phyloP scores from a whole-genome alignment of 1,284 basidiomycete genomes.

The Marasmius sp. region DNA sequence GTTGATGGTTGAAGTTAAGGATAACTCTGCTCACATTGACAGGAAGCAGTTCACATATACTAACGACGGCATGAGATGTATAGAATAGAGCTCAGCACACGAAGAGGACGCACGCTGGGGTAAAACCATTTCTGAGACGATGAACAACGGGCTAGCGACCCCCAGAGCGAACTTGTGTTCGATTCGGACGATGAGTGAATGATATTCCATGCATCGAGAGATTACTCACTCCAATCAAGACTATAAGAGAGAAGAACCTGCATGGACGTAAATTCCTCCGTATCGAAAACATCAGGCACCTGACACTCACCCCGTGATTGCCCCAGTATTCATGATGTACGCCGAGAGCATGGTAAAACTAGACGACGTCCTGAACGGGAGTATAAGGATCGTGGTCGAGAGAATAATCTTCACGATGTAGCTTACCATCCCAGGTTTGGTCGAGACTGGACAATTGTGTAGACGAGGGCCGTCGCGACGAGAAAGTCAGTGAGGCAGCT shows the following conservation, averaged over 20 bases:
- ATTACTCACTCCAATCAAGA: conserved; percentile 7
- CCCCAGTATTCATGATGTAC: conserved; percentile 12
- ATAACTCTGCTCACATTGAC: conserved; percentile 6
- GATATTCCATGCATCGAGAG: not conserved
- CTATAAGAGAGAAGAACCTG: conserved; percentile 10
- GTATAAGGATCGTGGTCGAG: not conserved
- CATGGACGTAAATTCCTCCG: not conserved
- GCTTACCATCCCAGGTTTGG: conserved; percentile 10
- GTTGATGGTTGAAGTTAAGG: not conserved
- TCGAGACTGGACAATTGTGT: conserved; percentile 9
- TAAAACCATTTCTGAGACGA: conserved; percentile 4
- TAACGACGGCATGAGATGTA: not conserved
- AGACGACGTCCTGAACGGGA: conserved; percentile 8
- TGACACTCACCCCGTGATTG: conserved; percentile 8
- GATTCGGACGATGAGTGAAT: too few species aligned
- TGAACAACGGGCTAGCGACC: conserved; percentile 6
- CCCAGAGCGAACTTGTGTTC: conserved; percentile 2
- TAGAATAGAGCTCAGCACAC: not conserved
- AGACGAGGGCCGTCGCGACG: conserved; percentile 7
- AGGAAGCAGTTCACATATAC: conserved; percentile 14
- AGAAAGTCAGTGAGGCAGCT: conserved; percentile 9
- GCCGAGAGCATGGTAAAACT: conserved; percentile 10
- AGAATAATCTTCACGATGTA: too few species aligned
- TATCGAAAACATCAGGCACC: not conserved
- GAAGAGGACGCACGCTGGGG: conserved; percentile 7